Evolutionary conservation across 495 filamentous ascomycete genomes (phyloP).

Genomic region (Hyphodiscus hymeniophilus): DNA sequence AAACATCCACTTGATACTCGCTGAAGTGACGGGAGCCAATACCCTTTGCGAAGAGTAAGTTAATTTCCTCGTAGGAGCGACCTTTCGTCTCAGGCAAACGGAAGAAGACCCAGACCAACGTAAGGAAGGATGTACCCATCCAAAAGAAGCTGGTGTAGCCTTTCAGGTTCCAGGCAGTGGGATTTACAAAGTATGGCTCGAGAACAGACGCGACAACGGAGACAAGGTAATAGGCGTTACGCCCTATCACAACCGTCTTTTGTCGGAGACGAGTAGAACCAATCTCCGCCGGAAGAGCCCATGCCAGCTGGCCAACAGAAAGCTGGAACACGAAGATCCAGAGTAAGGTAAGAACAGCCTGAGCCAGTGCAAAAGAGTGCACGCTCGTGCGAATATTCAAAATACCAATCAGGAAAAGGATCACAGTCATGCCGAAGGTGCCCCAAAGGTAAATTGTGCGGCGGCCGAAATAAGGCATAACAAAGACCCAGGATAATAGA

Average conservation of each 20-base stretch:
- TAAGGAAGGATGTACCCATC: slow-evolving; percentile 37
- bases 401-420: slow-evolving; percentile 28
- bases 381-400: slow-evolving; percentile 24
- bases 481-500: slow-evolving; percentile 27
- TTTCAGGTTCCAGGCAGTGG: slow-evolving; percentile 59
- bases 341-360: slow-evolving; percentile 35
- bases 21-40: neutral
- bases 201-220: slow-evolving; percentile 55
- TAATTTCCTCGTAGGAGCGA: slow-evolving; percentile 65
- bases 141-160: slow-evolving; percentile 29
- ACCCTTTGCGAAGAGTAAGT: slow-evolving; percentile 49
- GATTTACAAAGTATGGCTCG: slow-evolving; percentile 68
- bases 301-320: slow-evolving; percentile 48
- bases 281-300: slow-evolving; percentile 21
- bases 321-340: slow-evolving; percentile 47
- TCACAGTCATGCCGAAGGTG: slow-evolving; percentile 31
- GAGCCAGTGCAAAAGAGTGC: slow-evolving; percentile 2
- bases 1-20: neutral
- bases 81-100: slow-evolving; percentile 63
- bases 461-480: slow-evolving; percentile 23
- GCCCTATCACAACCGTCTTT: slow-evolving; percentile 17
- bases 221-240: slow-evolving; percentile 44
- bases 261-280: slow-evolving; percentile 11
- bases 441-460: slow-evolving; percentile 16
- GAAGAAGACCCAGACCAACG: slow-evolving; percentile 65